phyloP scores from a whole-genome alignment of 306 rosid genomes.

The Parietaria judaica region DNA sequence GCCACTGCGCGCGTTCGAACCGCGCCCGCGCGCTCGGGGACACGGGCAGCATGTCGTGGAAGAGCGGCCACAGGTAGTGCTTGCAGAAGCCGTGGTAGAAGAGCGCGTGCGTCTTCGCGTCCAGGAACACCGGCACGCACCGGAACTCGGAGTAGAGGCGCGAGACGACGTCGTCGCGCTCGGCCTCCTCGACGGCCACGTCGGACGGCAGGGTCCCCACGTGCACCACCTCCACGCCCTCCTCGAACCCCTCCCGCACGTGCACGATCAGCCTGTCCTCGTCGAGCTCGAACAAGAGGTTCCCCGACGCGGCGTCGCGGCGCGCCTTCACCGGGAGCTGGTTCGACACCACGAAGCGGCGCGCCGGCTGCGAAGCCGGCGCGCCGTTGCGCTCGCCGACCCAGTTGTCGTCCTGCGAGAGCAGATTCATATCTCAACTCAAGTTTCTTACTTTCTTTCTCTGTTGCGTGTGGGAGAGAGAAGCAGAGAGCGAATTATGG shows the following conservation, averaged over 20 bases:
- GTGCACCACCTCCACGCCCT: constrained; percentile 42
- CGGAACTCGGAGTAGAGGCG: constrained; percentile 34
- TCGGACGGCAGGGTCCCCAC: constrained; percentile 41
- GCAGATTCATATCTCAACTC: no score
- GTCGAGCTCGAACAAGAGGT: constrained; percentile 51
- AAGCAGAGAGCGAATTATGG: neutral
- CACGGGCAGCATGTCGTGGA: constrained; percentile 74
- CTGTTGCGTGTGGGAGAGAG: neutral
- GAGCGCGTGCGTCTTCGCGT: constrained; percentile 19
- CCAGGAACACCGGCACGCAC: constrained; percentile 55
- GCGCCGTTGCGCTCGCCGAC: constrained; percentile 3
- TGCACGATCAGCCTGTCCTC: constrained; percentile 41
- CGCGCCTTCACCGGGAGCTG: constrained; percentile 46
- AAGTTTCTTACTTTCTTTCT: no score
- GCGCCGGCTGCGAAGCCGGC: constrained; percentile 25
- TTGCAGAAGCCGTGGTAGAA: constrained; percentile 73
- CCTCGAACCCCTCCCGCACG: constrained; percentile 48
- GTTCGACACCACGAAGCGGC: constrained; percentile 49
- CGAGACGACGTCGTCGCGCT: constrained; percentile 47
- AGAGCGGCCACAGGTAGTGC: constrained; percentile 78
- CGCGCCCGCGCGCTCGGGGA: constrained; percentile 41
- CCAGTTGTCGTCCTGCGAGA: no score
- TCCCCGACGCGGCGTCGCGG: constrained; percentile 14
- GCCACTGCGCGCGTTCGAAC: constrained; percentile 46
- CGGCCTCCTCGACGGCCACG: constrained; percentile 32